Conservation (phyloP, 805 yeast genomes). For the Hanseniaspora hatyaiensis region DNA sequence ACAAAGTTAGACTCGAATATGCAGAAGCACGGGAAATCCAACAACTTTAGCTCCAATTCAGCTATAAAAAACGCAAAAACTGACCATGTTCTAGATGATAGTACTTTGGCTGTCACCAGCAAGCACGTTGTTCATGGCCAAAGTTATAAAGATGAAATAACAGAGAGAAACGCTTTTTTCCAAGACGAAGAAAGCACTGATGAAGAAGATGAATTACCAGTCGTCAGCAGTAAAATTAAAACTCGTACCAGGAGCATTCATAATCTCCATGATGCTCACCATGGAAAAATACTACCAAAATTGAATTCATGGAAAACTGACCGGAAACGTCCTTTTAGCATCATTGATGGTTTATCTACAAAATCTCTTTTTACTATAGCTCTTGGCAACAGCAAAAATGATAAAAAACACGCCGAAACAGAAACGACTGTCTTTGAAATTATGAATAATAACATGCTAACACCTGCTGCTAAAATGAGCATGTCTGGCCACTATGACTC, state of each 20-base stretch:
- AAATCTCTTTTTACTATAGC: conserved; percentile 41
- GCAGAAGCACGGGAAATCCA: conserved; percentile 16
- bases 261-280: conserved; percentile 3
- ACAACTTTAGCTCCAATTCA: too few relatives aligned
- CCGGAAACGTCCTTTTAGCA: conserved; percentile 70
- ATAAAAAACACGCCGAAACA: not conserved
- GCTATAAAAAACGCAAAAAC: too few relatives aligned
- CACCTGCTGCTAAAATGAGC: conserved; percentile 1
- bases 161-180: conserved; percentile 28
- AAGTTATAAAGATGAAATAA: conserved; percentile 23
- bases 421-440: not conserved
- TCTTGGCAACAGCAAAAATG: not conserved
- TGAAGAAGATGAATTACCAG: conserved; percentile 76
- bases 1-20: not conserved
- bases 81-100: too few relatives aligned
- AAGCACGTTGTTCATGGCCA: too few relatives aligned
- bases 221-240: conserved; percentile 42
- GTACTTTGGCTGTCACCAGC: too few relatives aligned
- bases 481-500: not conserved
- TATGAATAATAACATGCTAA: conserved; percentile 27
- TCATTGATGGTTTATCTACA: conserved; percentile 88
- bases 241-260: conserved; percentile 30
- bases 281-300: conserved; percentile 76
- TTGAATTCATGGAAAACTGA: conserved; percentile 86
- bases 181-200: conserved; percentile 87